Evolutionary conservation across 2,329 filamentous ascomycete genomes (phyloP).

Genomic region (Chrysosporium keratinophilum): DNA sequence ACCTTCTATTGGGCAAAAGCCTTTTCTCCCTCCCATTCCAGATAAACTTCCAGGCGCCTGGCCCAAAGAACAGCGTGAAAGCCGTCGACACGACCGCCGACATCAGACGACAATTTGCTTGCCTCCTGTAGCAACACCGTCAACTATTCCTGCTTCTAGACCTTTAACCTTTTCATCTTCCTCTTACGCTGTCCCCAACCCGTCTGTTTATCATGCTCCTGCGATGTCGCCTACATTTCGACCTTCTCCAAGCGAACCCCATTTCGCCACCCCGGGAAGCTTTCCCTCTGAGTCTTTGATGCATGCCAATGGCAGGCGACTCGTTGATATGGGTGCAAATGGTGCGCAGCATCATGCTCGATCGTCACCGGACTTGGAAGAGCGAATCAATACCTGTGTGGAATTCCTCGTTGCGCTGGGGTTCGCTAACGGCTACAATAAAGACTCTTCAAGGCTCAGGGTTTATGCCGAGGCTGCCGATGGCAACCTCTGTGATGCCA

Average conservation of each 20-base stretch:
- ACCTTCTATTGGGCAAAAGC: neutral
- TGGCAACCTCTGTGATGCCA: constrained; percentile 36
- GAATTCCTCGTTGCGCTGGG: constrained; percentile 33
- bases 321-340: too few relatives aligned
- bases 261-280: constrained; percentile 1
- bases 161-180: too few relatives aligned
- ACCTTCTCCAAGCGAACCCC: neutral
- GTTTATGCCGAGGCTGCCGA: constrained; percentile 38
- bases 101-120: neutral
- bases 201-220: neutral
- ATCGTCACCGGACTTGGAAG: neutral
- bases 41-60: constrained; percentile 11
- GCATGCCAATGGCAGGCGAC: too few relatives aligned
- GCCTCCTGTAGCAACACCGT: too few relatives aligned
- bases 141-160: neutral
- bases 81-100: neutral
- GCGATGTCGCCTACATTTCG: neutral
- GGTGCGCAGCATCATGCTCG: neutral
- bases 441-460: constrained; percentile 31
- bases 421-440: constrained; percentile 29
- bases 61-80: constrained; percentile 9
- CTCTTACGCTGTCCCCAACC: too few relatives aligned
- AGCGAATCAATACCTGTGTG: constrained; percentile 30
- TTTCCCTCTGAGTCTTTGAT: constrained; percentile 2
- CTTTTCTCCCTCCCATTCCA: constrained; percentile 6